Conservation (phyloP, 1,284 basidiomycete species). For the Melanopsichium pennsylvanicum region DNA sequence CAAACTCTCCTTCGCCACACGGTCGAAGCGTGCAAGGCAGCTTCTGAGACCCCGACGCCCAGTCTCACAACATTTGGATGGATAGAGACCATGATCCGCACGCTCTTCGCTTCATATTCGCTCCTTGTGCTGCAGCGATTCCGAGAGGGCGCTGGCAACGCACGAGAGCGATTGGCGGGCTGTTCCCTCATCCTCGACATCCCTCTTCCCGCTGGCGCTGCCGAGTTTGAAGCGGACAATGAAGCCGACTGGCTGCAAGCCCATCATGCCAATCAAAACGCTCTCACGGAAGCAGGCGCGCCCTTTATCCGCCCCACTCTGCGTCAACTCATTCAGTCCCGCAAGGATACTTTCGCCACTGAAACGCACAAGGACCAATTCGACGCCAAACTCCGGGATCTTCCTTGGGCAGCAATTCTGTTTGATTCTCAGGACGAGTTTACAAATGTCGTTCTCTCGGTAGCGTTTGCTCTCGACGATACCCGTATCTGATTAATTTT, state of each 20-base stretch:
- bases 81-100: conserved; percentile 56
- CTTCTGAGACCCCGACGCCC: conserved; percentile 2
- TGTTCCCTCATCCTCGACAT: conserved; percentile 52
- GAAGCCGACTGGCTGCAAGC: conserved; percentile 46
- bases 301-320: conserved; percentile 28
- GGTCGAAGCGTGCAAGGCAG: conserved; percentile 7
- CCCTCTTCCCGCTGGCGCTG: conserved; percentile 46
- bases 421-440: conserved; percentile 57
- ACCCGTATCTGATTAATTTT: conserved; percentile 11
- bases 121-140: conserved; percentile 57
- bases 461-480: conserved; percentile 55
- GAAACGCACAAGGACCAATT: conserved; percentile 2
- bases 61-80: conserved; percentile 28
- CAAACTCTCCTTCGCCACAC: conserved; percentile 23
- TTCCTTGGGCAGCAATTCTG: conserved; percentile 20
- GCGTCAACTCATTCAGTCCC: conserved; percentile 40
- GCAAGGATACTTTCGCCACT: conserved; percentile 16
- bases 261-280: conserved; percentile 18
- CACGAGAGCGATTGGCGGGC: conserved; percentile 40
- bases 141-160: conserved; percentile 38
- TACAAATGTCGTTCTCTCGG: conserved; percentile 52
- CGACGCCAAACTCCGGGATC: conserved; percentile 26
- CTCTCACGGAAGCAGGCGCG: conserved; percentile 20
- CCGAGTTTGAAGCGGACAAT: conserved; percentile 54
- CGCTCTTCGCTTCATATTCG: conserved; percentile 53